Evolutionary conservation across 2,329 filamentous ascomycete genomes (phyloP).

Genomic region (Sporothrix dimorphospora): DNA sequence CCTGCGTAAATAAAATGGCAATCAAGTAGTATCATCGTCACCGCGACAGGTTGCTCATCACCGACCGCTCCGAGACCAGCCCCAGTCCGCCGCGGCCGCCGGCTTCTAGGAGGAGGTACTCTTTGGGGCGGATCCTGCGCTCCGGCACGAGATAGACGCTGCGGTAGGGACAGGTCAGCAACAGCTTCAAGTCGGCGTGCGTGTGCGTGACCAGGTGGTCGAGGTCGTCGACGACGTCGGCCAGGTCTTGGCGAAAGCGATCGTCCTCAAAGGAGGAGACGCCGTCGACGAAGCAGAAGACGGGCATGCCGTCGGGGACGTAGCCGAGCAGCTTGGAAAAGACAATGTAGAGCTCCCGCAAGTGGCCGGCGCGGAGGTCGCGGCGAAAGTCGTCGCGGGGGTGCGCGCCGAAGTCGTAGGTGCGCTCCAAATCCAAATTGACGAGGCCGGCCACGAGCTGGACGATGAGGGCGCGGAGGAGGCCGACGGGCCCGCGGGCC

Average conservation of each 20-base stretch:
- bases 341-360: not conserved
- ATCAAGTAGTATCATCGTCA: not conserved
- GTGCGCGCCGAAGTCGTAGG: not conserved
- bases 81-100: not conserved
- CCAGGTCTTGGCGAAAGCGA: not conserved
- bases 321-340: not conserved
- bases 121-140: not conserved
- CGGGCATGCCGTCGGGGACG: not conserved
- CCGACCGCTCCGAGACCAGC: not conserved
- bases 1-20: too few relatives aligned
- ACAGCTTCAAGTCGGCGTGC: not conserved
- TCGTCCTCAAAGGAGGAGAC: conserved; percentile 19
- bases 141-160: not conserved
- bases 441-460: conserved; percentile 16
- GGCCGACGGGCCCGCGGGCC: conserved; percentile 22
- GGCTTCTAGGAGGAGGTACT: not conserved
- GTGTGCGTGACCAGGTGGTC: not conserved
- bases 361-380: not conserved
- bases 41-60: not conserved
- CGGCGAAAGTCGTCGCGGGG: not conserved
- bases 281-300: conserved; percentile 22
- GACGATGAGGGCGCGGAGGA: conserved; percentile 36
- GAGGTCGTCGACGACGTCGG: not conserved
- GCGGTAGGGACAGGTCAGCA: conserved; percentile 18
- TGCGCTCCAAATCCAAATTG: not conserved